A percentile compares a stretch with the other conserved stretches of the same genome.
These are phyloP conservation scores for Lentinula edodes DNA, from an alignment of 768 basidiomycete genomes.

Conservation along the genomic window DNA sequence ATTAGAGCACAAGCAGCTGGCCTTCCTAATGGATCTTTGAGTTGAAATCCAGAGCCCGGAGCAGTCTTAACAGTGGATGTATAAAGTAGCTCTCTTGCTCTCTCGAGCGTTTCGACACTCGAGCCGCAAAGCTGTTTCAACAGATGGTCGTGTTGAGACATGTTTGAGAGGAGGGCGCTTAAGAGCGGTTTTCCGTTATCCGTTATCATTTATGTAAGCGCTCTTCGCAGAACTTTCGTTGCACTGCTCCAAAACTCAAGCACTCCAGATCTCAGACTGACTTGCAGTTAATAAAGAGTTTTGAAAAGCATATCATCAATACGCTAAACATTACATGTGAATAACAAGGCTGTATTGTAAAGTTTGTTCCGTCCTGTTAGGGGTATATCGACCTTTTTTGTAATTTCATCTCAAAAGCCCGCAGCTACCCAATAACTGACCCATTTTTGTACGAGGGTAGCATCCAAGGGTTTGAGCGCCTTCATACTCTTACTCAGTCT, in stretches of 20 bases:
- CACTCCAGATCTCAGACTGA: too few relatives aligned
- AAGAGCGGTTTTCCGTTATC: too few relatives aligned
- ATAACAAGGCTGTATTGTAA: too few relatives aligned
- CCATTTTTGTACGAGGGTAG: not conserved
- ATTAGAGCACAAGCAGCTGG: conserved; percentile 47
- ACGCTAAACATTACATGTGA: too few relatives aligned
- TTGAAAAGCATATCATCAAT: too few relatives aligned
- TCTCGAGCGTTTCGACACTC: conserved; percentile 26
- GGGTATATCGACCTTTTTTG: too few relatives aligned
- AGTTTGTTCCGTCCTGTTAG: too few relatives aligned
- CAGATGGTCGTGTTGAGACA: conserved; percentile 5
- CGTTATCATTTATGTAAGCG: too few relatives aligned
- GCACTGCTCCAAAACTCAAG: too few relatives aligned
- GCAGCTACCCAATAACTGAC: conserved; percentile 1
- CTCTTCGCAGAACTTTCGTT: too few relatives aligned
- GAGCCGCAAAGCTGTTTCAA: conserved; percentile 9
- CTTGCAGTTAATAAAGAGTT: too few relatives aligned
- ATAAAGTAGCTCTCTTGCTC: conserved; percentile 28
- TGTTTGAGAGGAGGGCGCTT: not conserved
- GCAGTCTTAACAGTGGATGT: conserved; percentile 35
- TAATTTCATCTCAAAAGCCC: not conserved
- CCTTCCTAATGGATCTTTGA: conserved; percentile 34
- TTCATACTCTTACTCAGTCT: not conserved
- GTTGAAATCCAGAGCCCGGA: conserved; percentile 43
- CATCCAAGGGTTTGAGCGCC: not conserved